Evolutionary conservation across 352 stramenopile genomes (phyloP).

Genomic region (Globisporangium rhizosaccharum): DNA sequence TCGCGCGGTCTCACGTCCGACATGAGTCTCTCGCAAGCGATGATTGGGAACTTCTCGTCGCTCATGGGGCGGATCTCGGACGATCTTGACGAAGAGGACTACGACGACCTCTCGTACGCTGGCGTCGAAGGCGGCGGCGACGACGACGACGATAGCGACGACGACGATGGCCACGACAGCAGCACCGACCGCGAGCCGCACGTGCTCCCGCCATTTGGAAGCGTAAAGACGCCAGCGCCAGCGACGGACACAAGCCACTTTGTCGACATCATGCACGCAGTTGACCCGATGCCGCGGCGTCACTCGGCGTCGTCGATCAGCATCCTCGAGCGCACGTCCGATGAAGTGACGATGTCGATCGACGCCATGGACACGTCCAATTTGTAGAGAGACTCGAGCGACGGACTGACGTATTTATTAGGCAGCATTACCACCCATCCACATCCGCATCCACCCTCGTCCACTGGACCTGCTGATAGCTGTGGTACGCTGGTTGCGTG

Average conservation of each 20-base stretch:
- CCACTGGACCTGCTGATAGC: too few relatives aligned
- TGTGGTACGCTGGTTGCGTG: too few relatives aligned
- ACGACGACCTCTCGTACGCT: slow-evolving; percentile 20
- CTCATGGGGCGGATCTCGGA: slow-evolving; percentile 57
- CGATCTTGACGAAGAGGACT: slow-evolving; percentile 41
- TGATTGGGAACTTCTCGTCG: slow-evolving; percentile 71
- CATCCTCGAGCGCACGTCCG: slow-evolving; percentile 17
- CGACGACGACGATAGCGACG: slow-evolving; percentile 18
- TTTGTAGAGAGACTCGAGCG: slow-evolving; percentile 7
- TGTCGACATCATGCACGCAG: slow-evolving; percentile 9
- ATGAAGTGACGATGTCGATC: slow-evolving; percentile 14
- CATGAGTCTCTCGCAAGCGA: slow-evolving; percentile 65
- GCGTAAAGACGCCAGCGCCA: background rate
- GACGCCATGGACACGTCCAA: slow-evolving; percentile 17
- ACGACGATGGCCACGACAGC: too few relatives aligned
- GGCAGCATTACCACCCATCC: too few relatives aligned
- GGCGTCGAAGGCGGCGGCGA: slow-evolving; percentile 14
- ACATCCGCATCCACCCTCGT: too few relatives aligned
- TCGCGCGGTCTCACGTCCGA: slow-evolving; percentile 40
- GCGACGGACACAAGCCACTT: slow-evolving; percentile 4
- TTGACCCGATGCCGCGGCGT: slow-evolving; percentile 1
- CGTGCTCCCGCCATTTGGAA: background rate
- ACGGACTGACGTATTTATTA: too few relatives aligned
- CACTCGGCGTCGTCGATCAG: slow-evolving; percentile 18
- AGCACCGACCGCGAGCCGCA: slow-evolving; percentile 13